phyloP scores from a whole-genome alignment of 2,329 filamentous ascomycete genomes.

The Alternaria conjuncta region DNA sequence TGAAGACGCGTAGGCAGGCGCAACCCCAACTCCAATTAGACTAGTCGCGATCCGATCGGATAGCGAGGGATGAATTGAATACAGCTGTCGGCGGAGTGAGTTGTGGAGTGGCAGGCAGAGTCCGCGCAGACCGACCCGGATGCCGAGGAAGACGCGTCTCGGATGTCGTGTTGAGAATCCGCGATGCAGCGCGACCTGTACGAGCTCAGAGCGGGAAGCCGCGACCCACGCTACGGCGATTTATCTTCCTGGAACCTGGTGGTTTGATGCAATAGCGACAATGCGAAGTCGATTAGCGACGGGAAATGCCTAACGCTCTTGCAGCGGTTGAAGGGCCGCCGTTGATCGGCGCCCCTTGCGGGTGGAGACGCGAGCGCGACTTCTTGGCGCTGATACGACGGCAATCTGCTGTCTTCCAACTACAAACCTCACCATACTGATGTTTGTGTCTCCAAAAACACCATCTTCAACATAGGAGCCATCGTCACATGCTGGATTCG shows the following conservation, averaged over 20 bases:
- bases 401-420: not conserved
- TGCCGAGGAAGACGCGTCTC: not conserved
- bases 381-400: not conserved
- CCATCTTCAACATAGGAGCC: not conserved
- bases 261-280: not conserved
- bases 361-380: not conserved
- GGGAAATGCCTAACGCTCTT: not conserved
- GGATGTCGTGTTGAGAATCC: not conserved
- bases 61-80: not conserved
- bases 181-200: not conserved
- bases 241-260: no score
- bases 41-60: not conserved
- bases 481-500: not conserved
- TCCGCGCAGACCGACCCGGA: not conserved
- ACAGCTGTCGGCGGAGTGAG: no score
- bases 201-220: not conserved
- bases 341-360: constrained; percentile 3
- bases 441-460: not conserved
- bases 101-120: not conserved
- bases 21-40: not conserved
- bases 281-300: not conserved
- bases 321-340: not conserved
- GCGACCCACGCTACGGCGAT: not conserved
- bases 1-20: not conserved
- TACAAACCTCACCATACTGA: not conserved